Percentiles rank a stretch among this genome's conserved stretches.
Evolutionary conservation across 1,284 basidiomycete genomes (phyloP).

Genomic region (Ganoderma meredithae): DNA sequence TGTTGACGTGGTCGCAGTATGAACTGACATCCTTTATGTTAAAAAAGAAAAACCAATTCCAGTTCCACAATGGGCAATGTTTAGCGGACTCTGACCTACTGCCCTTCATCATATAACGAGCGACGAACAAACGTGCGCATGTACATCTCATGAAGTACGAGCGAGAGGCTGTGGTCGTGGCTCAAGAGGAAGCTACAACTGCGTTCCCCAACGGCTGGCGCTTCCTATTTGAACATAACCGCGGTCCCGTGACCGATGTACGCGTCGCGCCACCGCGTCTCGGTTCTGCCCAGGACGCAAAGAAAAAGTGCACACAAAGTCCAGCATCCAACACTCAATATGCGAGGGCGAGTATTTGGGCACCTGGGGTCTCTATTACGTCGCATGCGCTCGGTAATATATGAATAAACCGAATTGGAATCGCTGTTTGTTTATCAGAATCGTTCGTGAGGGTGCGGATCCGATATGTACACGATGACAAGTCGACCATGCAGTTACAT

Average conservation of each 20-base stretch:
- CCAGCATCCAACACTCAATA: neutral
- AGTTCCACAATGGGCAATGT: too few relatives aligned
- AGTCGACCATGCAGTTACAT: slow-evolving; percentile 4
- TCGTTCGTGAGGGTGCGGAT: slow-evolving; percentile 1
- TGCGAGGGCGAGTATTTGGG: neutral
- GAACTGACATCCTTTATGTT: too few relatives aligned
- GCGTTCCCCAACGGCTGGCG: neutral
- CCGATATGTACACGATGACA: neutral
- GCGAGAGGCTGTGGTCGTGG: neutral
- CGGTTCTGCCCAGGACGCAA: neutral
- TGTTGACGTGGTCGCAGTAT: too few relatives aligned
- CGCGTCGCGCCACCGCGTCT: slow-evolving; percentile 13
- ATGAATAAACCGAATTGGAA: neutral
- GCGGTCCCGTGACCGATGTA: slow-evolving; percentile 13
- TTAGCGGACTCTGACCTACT: too few relatives aligned
- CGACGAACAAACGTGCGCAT: neutral
- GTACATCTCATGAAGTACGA: neutral
- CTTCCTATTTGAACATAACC: neutral
- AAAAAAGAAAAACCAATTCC: too few relatives aligned
- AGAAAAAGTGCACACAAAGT: too few relatives aligned
- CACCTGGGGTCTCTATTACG: neutral
- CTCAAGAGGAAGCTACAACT: neutral
- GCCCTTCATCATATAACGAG: too few relatives aligned
- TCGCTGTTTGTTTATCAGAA: neutral
- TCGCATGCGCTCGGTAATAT: neutral